A percentile compares a stretch with the other conserved stretches of the same genome.
phyloP scores from a whole-genome alignment of 306 rosid species.

The Pyrus pyrifolia region DNA sequence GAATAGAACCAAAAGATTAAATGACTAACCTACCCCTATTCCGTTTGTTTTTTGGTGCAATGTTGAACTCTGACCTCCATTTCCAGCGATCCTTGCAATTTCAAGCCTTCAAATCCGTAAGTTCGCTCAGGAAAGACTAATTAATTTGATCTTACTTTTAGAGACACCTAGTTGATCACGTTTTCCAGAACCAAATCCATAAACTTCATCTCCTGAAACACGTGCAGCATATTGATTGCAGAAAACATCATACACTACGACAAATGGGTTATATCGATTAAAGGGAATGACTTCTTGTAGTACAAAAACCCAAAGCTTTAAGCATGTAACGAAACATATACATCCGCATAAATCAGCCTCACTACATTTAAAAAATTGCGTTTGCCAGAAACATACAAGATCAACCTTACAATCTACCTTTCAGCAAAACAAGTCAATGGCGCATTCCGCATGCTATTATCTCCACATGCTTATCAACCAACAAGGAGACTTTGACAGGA shows the following conservation, averaged over 20 bases:
- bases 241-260: not conserved
- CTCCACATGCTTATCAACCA: slow-evolving; percentile 42
- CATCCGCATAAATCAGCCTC: not conserved
- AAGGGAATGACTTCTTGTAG: not conserved
- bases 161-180: slow-evolving; percentile 84
- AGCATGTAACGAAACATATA: not conserved
- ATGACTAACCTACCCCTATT: no score
- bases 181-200: slow-evolving; percentile 88
- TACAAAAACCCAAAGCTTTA: not conserved
- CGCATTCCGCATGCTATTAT: slow-evolving; percentile 89
- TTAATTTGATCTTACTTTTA: slow-evolving; percentile 37
- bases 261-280: not conserved
- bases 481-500: slow-evolving; percentile 54
- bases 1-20: no score
- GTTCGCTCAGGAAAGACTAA: slow-evolving; percentile 43
- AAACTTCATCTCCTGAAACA: slow-evolving; percentile 36
- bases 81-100: slow-evolving; percentile 49
- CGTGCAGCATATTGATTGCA: slow-evolving; percentile 33
- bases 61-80: slow-evolving; percentile 89
- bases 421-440: slow-evolving; percentile 71
- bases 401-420: slow-evolving; percentile 37
- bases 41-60: not conserved
- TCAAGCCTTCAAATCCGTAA: slow-evolving; percentile 42
- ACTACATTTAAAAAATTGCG: not conserved
- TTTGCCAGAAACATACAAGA: not conserved